Percentiles rank a stretch among this genome's conserved stretches.
Conservation (phyloP, 352 stramenopile genomes). For the Detonula confervacea region DNA sequence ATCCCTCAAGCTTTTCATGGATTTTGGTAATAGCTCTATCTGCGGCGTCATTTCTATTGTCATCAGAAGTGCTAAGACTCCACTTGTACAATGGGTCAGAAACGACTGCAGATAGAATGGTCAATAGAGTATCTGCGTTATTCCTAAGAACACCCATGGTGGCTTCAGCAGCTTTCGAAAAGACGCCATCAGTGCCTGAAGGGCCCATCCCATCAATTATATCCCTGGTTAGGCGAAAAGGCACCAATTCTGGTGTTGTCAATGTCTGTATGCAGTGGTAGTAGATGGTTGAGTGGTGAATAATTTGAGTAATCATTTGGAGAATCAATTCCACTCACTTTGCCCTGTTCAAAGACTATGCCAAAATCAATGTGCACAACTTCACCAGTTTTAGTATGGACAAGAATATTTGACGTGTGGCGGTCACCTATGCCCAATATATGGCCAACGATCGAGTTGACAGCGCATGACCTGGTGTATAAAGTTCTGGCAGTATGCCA, state of each 20-base stretch:
- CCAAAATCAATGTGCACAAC: slow-evolving; percentile 99
- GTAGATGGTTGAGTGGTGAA: slow-evolving; percentile 1
- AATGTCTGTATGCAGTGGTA: slow-evolving; percentile 28
- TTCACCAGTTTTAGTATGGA: slow-evolving; percentile 96
- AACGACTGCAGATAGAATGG: slow-evolving; percentile 98
- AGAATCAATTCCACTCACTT: slow-evolving; percentile 50
- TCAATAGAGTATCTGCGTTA: slow-evolving; percentile 93
- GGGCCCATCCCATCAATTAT: slow-evolving; percentile 99
- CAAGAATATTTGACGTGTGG: slow-evolving; percentile 98
- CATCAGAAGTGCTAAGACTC: slow-evolving; percentile 88
- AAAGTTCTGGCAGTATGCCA: slow-evolving; percentile 93
- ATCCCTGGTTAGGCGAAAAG: slow-evolving; percentile 98
- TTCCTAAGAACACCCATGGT: slow-evolving; percentile 92
- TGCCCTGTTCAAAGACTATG: slow-evolving; percentile 99
- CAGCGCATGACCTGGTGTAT: slow-evolving; percentile 96
- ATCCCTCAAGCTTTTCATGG: slow-evolving; percentile 98
- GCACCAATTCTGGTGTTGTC: slow-evolving; percentile 95
- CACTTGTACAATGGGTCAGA: slow-evolving; percentile 99
- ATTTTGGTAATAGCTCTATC: slow-evolving; percentile 94
- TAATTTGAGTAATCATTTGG: not conserved
- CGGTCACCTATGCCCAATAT: slow-evolving; percentile 97
- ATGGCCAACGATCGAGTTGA: slow-evolving; percentile 92
- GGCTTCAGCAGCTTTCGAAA: slow-evolving; percentile 93
- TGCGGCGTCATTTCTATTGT: slow-evolving; percentile 88
- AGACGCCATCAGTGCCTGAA: slow-evolving; percentile 94